Evolutionary conservation across 148 eudicot species (phyloP), one percentile per base, ranked within the genome.

Genomic region (Persicaria maculosa): DNA sequence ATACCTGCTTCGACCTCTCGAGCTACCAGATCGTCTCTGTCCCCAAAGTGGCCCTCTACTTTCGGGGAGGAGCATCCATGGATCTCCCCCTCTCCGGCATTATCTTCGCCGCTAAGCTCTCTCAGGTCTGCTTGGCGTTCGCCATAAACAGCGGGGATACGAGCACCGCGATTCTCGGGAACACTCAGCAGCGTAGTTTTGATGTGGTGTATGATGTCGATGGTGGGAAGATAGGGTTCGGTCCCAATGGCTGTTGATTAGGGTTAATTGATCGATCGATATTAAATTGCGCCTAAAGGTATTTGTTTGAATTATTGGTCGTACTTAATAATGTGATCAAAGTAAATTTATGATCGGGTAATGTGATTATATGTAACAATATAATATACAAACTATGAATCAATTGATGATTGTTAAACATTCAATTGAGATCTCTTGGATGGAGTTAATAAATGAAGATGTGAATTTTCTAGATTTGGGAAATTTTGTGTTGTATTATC

Each of bases 151-250:
- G 74, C 4, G 85, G 76, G 44, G 78, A 73, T 2, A 47, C 61
- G 14, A 85, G 77, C 50, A 71, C 80, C 45, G 86, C 78, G 4
- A 90, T 93, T 14, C 75, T 87, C 7, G 97, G 97, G 20, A 93
- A 87, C 47, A 67, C 81, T 7, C 97, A 93, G 50, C 97, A 93
- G 71, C 80, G 81, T 71, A 82, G 90, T 0, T 68, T 93, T 64
- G 85, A 90, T 65, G 76, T 93, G 67, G 85, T 87, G 31, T 90
- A 93, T 77, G 93, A 93, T 77, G 90, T 93, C 52, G 86, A 75
- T 22, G 96, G 87, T 53, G 88, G 88, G 62, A 86, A 80, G 75
- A 76, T 93, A 48, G 97, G 97, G 36, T 89, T 91, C 79, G 91
- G 83, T 4, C 72, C 85, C 12, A 82, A 77, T 77, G 92, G 89